Evolutionary conservation across 495 filamentous ascomycete species (phyloP), one percentile per base, ranked within the genome.

Genomic region (Xylona heveae): DNA sequence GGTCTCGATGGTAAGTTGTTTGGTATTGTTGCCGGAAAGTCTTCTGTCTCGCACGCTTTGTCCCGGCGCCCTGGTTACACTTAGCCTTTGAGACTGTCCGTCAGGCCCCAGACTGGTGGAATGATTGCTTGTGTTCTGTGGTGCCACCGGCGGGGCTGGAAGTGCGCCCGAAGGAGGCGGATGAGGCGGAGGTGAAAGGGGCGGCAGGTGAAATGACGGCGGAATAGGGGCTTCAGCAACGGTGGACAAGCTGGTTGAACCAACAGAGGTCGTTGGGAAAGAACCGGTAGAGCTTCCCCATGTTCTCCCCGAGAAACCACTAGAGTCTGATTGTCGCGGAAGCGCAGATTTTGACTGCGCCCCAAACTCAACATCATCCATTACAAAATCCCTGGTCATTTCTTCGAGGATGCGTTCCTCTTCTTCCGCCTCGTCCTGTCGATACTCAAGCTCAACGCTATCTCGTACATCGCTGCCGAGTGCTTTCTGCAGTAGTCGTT

Each of bases 381-480:
- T 74, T 19, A 76, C 24, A 45, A 85, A 90, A 30, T 77, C 81
- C 38, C 64, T 69, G 1, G 81, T 88, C 70, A 93, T 85, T 47
- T 93, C 82, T 41, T 97, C 88, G 23, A 97, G 51, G 38, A 94
- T 60, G 23, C 82, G 67, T 45, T 95, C 83, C 47, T 92, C 88
- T 40, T 92, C 81, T 33, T 84, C 79, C n/a, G 71, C 75, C 35
- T 84, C 78, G 24, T 80, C 75, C 30, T 74, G 71, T 33, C 67
- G 62, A 38, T 65, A 61, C 29, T 57, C 57, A 7, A 50, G 48
- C 18, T 56, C 51, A 35, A 49, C 37, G 30, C 45, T 54, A 23
- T 53, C 42, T 29, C 52, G 34, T 6, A 52, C 33, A n/a, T 43
- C 42, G n/a, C 44, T 9, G 15, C 13, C 15, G 23, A 8, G 8